Conservation (phyloP, 352 stramenopile species). For the Phytophthora sansomeana region DNA sequence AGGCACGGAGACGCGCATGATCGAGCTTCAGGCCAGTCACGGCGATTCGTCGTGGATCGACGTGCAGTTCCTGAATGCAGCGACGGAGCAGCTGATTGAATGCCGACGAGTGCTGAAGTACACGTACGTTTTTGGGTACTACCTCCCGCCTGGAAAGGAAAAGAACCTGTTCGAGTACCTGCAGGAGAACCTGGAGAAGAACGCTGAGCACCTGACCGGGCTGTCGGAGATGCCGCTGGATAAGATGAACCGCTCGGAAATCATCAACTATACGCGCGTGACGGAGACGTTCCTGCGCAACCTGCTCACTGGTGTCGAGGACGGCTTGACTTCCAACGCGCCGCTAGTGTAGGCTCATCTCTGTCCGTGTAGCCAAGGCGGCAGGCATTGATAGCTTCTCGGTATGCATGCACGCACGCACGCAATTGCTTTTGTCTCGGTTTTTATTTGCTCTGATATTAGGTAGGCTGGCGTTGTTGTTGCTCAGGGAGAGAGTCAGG, state of each 20-base stretch:
- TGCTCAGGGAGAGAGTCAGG: slow-evolving; percentile 20
- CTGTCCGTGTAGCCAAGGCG: slow-evolving; percentile 15
- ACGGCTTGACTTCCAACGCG: slow-evolving; percentile 78
- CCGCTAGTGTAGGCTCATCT: slow-evolving; percentile 35
- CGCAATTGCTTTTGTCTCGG: slow-evolving; percentile 31
- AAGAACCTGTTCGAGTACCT: slow-evolving; percentile 96
- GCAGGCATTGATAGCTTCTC: slow-evolving; percentile 19
- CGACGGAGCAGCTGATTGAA: slow-evolving; percentile 97
- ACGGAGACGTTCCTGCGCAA: slow-evolving; percentile 94
- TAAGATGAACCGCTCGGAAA: slow-evolving; percentile 93
- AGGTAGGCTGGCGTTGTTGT: slow-evolving; percentile 35
- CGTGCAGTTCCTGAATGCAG: slow-evolving; percentile 98
- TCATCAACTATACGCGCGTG: slow-evolving; percentile 96
- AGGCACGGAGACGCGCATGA: slow-evolving; percentile 96
- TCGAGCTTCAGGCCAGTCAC: slow-evolving; percentile 94
- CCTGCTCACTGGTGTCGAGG: slow-evolving; percentile 91
- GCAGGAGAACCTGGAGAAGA: slow-evolving; percentile 95
- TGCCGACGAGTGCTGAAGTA: slow-evolving; percentile 99
- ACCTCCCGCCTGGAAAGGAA: slow-evolving; percentile 88
- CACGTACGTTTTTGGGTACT: slow-evolving; percentile 97
- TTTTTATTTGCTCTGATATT: slow-evolving; percentile 45
- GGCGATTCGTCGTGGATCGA: slow-evolving; percentile 96
- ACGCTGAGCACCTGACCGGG: slow-evolving; percentile 92
- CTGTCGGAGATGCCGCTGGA: slow-evolving; percentile 92
- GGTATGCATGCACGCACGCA: slow-evolving; percentile 29